Evolutionary conservation across 1,284 basidiomycete genomes (phyloP), one percentile per base, ranked within the genome.

Genomic region (Papiliotrema nemorosa): DNA sequence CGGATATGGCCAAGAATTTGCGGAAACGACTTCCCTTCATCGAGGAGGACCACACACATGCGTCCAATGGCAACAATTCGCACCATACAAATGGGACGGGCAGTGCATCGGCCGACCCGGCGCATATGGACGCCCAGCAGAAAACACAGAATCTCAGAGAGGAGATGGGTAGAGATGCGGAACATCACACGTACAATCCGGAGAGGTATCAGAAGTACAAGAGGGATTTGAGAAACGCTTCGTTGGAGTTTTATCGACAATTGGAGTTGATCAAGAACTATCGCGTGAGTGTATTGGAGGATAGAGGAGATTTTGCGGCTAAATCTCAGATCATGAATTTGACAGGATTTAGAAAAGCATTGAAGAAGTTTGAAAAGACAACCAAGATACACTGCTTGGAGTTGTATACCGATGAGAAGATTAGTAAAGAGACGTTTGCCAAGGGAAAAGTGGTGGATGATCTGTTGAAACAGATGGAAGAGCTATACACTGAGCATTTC

Each of bases 321-420:
- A 40, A 52, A 35, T 24, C 12, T 7, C 20, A 91, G 85, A 84
- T 87, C 41, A 74, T 97, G 45, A 97, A 97, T 69, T 72, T 92
- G 9, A 88, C 88, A 2, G 93, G 91, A 0, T 92, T 97, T 70
- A 79, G 88, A 21, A 97, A 97, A 59, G 87, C 86, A 0, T 69
- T 96, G 55, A 97, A 92, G 75, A 97, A 96, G 76, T 96, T 91
- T 62, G 89, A 91, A 67, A 97, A 96, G 74, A 78, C 83, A 2
- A 86, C 88, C 1, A 82, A 80, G 70, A 69, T 76, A 48, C 57
- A 65, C 35, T 75, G 81, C 35, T 82, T 86, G 67, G 80, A 84
- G 40, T 79, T 82, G 50, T 94, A 88, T 72, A 87, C 84, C 76
- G 76, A 78, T n/a, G 85, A 89, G 62, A 84, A 83, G 66, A 87